Percentiles rank a stretch among this genome's conserved stretches.
phyloP scores from a whole-genome alignment of 495 filamentous ascomycete genomes.

The Mycothermus thermophilus region DNA sequence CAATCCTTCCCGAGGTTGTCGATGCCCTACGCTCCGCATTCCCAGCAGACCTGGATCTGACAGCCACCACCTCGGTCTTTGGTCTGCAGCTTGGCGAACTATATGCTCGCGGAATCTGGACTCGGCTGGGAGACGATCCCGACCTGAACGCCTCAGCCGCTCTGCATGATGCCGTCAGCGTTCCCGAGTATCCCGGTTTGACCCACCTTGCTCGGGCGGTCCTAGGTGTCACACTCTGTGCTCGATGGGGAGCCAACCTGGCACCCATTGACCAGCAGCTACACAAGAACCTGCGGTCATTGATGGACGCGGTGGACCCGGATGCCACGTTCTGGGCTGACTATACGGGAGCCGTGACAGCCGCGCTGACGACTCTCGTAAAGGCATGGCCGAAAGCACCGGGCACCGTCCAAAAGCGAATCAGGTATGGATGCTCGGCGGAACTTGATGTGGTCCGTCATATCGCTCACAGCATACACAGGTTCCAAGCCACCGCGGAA shows the following conservation, averaged over 20 bases:
- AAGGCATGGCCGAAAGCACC: conserved; percentile 18
- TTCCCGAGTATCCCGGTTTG: conserved; percentile 57
- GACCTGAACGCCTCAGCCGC: conserved; percentile 50
- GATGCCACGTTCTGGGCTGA: conserved; percentile 31
- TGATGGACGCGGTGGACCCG: conserved; percentile 18
- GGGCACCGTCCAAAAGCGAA: conserved; percentile 8
- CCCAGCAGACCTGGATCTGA: conserved; percentile 35
- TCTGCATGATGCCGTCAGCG: conserved; percentile 56
- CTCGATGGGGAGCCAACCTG: conserved; percentile 59
- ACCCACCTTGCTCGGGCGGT: conserved; percentile 57
- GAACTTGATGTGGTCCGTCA: neutral
- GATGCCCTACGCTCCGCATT: conserved; percentile 39
- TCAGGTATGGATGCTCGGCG: conserved; percentile 21
- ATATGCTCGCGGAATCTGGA: conserved; percentile 33
- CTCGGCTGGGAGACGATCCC: conserved; percentile 26
- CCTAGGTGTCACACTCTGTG: conserved; percentile 59
- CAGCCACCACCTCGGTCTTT: conserved; percentile 32
- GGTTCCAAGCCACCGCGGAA: conserved; percentile 16
- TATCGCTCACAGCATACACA: conserved; percentile 5
- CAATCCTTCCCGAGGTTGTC: conserved; percentile 34
- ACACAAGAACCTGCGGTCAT: conserved; percentile 22
- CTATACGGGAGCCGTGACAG: conserved; percentile 28
- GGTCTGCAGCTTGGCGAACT: conserved; percentile 26
- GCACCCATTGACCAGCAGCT: conserved; percentile 33
- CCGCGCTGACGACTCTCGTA: conserved; percentile 20